Conservation (phyloP, 345 rosid genomes). For the Reutealis trisperma region DNA sequence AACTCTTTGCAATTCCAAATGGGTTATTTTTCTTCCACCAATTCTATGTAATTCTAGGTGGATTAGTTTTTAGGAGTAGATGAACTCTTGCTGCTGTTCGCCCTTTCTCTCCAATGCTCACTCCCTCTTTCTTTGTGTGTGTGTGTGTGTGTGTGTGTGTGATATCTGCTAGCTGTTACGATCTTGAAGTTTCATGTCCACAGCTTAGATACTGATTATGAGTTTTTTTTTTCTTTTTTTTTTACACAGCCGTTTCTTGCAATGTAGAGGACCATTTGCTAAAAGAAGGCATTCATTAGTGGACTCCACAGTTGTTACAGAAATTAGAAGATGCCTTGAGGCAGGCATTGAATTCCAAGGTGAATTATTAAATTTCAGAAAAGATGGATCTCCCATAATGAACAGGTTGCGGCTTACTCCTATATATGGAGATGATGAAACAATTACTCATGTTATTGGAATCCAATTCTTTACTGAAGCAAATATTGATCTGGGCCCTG, state of each 20-base stretch:
- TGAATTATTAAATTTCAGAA: slow-evolving; percentile 78
- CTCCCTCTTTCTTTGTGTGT: background rate
- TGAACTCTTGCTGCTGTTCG: background rate
- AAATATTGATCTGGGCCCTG: slow-evolving; percentile 80
- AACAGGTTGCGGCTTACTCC: slow-evolving; percentile 78
- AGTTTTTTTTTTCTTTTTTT: slow-evolving; percentile 19
- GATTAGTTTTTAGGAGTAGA: background rate
- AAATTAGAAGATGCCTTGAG: slow-evolving; percentile 78
- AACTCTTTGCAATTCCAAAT: background rate
- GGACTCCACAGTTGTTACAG: slow-evolving; percentile 69
- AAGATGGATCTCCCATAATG: slow-evolving; percentile 82
- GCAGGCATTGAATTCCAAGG: slow-evolving; percentile 87
- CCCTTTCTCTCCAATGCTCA: background rate
- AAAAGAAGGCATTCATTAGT: slow-evolving; percentile 87
- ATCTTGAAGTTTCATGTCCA: slow-evolving; percentile 7
- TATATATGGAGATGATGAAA: slow-evolving; percentile 80
- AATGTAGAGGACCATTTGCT: slow-evolving; percentile 92
- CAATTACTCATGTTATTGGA: slow-evolving; percentile 77
- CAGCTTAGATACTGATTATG: slow-evolving; percentile 14
- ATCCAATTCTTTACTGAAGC: slow-evolving; percentile 82
- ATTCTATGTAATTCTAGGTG: background rate
- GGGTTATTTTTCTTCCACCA: background rate
- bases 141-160: background rate
- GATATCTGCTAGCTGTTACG: background rate
- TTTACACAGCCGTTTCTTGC: slow-evolving; percentile 76